Evolutionary conservation across 352 stramenopile species (phyloP).

Genomic region (Phytopythium cucurbitacearum): DNA sequence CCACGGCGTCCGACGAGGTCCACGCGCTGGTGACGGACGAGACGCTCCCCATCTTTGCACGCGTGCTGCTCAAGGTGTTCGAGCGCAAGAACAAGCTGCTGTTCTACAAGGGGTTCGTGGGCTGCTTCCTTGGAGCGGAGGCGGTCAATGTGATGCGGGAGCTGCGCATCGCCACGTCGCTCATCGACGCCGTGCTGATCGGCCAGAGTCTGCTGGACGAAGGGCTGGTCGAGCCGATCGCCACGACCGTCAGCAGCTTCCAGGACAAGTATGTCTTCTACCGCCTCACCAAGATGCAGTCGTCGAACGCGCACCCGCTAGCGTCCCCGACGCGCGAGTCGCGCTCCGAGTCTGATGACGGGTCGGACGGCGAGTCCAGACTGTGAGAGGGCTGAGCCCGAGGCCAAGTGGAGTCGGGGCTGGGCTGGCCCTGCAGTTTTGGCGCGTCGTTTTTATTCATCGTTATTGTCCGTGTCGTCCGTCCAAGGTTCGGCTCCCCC

Average conservation of each 20-base stretch:
- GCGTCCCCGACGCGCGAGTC: too few relatives aligned
- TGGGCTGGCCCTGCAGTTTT: too few relatives aligned
- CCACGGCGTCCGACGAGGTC: conserved; percentile 67
- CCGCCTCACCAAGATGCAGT: conserved; percentile 36
- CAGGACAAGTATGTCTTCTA: conserved; percentile 89
- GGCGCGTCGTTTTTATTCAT: too few relatives aligned
- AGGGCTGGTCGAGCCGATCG: conserved; percentile 73
- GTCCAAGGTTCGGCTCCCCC: too few relatives aligned
- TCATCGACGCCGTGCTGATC: conserved; percentile 82
- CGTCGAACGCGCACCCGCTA: too few relatives aligned
- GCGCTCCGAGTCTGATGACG: too few relatives aligned
- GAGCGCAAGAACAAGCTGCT: conserved; percentile 87
- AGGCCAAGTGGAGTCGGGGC: too few relatives aligned
- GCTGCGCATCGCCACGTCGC: conserved; percentile 54
- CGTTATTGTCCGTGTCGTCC: too few relatives aligned
- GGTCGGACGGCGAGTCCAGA: too few relatives aligned
- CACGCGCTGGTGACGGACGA: conserved; percentile 84
- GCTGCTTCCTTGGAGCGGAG: conserved; percentile 80
- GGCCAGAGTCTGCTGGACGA: conserved; percentile 78
- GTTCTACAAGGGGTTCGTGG: conserved; percentile 82
- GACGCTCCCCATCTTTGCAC: conserved; percentile 48
- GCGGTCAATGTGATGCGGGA: conserved; percentile 82
- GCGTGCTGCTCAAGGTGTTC: conserved; percentile 77
- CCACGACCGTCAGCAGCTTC: conserved; percentile 58
- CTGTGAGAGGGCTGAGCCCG: too few relatives aligned